phyloP scores from a whole-genome alignment of 208 protist species.

The Acanthamoeba divionensis region DNA sequence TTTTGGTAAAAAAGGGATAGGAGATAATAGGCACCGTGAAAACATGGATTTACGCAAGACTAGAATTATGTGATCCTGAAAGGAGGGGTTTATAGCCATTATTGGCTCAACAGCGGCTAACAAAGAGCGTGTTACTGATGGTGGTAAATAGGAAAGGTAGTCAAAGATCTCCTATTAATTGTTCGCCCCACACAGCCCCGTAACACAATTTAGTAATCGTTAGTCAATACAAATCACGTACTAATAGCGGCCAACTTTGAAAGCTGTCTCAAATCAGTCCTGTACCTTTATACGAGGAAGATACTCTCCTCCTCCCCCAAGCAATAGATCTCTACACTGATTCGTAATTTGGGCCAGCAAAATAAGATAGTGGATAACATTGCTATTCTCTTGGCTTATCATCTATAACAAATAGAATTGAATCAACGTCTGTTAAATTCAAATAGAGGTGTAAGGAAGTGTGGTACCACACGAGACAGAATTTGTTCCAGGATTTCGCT shows the following conservation, averaged over 20 bases:
- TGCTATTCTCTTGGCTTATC: conserved; percentile 47
- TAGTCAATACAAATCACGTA: too few relatives aligned
- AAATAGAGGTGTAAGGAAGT: too few relatives aligned
- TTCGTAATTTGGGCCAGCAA: not conserved
- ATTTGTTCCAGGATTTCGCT: conserved; percentile 52
- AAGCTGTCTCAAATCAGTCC: too few relatives aligned
- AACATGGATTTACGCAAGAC: conserved; percentile 42
- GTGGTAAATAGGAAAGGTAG: conserved; percentile 33
- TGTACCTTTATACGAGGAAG: conserved; percentile 19
- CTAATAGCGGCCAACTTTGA: too few relatives aligned
- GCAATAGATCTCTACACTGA: conserved; percentile 17
- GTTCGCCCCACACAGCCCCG: too few relatives aligned
- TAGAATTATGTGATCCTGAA: conserved; percentile 51
- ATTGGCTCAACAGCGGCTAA: conserved; percentile 44
- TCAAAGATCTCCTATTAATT: conserved; percentile 54
- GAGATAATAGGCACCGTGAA: not conserved
- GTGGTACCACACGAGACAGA: conserved; percentile 32
- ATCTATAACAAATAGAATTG: not conserved
- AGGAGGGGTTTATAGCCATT: conserved; percentile 29
- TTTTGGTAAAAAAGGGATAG: not conserved
- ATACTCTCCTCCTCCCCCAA: conserved; percentile 22
- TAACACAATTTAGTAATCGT: too few relatives aligned
- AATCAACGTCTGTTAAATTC: too few relatives aligned
- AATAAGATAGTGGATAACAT: conserved; percentile 26
- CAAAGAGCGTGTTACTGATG: not conserved